These are phyloP conservation scores for Betula pendula DNA, from an alignment of 306 rosid genomes.

Conservation along the genomic window DNA sequence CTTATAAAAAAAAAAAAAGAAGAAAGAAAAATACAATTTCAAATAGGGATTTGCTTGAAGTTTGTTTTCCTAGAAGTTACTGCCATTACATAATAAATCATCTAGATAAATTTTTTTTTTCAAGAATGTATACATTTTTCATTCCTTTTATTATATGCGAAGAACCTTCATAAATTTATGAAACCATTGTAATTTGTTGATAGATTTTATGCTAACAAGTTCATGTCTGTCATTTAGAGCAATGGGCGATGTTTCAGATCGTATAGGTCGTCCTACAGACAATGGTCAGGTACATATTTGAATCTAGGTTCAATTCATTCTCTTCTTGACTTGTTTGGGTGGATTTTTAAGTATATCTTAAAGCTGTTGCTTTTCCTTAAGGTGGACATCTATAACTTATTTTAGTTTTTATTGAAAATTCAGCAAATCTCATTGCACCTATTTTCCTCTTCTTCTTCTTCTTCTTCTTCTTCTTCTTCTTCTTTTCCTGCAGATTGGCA, in stretches of 20 bases:
- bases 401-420: conserved; percentile 13
- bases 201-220: background rate
- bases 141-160: background rate
- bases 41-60: background rate
- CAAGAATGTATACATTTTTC: background rate
- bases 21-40: background rate
- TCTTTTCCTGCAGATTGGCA: conserved; percentile 77
- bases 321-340: background rate
- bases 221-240: conserved; percentile 53
- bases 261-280: conserved; percentile 97
- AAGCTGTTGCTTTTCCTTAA: conserved; percentile 2
- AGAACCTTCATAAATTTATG: background rate
- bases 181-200: background rate
- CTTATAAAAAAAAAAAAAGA: too few species aligned
- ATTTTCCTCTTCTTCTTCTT: too few species aligned
- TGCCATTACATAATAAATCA: background rate
- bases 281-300: conserved; percentile 76
- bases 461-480: background rate
- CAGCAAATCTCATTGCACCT: conserved; percentile 13
- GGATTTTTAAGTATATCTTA: conserved; percentile 10
- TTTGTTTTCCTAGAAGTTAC: background rate
- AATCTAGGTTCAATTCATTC: conserved; percentile 11
- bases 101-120: background rate
- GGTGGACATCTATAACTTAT: conserved; percentile 8
- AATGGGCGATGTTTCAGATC: conserved; percentile 99